Evolutionary conservation across 805 yeast species (phyloP).

Genomic region (Metschnikowia similis): DNA sequence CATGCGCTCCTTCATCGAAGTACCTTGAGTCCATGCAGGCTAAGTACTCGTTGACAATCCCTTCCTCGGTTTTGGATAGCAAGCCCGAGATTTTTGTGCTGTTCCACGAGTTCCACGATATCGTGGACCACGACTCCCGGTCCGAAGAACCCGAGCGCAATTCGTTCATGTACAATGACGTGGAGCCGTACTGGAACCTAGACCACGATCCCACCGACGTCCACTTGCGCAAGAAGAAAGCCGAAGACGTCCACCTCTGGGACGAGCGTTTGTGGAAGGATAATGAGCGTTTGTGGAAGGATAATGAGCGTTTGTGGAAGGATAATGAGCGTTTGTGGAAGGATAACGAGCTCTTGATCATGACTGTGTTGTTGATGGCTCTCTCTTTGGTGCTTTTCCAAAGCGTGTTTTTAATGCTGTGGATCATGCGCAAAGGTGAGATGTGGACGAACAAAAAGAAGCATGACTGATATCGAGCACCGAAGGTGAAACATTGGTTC

Average conservation of each 20-base stretch:
- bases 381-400: slow-evolving; percentile 17
- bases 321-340: no score
- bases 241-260: slow-evolving; percentile 37
- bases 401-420: slow-evolving; percentile 9
- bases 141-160: slow-evolving; percentile 54
- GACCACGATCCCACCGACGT: slow-evolving; percentile 25
- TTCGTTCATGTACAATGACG: slow-evolving; percentile 29
- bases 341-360: slow-evolving; percentile 47
- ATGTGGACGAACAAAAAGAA: background rate
- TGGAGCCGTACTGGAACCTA: slow-evolving; percentile 18
- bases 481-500: no score
- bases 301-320: no score
- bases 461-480: background rate
- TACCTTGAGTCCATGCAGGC: no score
- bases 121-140: slow-evolving; percentile 50
- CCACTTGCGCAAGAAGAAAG: slow-evolving; percentile 26
- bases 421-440: slow-evolving; percentile 3
- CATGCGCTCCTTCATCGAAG: no score
- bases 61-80: slow-evolving; percentile 25
- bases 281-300: no score
- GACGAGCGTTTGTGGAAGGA: slow-evolving; percentile 46
- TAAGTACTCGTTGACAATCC: no score
- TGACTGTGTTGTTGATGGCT: slow-evolving; percentile 31
- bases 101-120: slow-evolving; percentile 57
- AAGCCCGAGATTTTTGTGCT: slow-evolving; percentile 36